phyloP scores from a whole-genome alignment of 129 eudicot genomes.

The Lactuca saligna region DNA sequence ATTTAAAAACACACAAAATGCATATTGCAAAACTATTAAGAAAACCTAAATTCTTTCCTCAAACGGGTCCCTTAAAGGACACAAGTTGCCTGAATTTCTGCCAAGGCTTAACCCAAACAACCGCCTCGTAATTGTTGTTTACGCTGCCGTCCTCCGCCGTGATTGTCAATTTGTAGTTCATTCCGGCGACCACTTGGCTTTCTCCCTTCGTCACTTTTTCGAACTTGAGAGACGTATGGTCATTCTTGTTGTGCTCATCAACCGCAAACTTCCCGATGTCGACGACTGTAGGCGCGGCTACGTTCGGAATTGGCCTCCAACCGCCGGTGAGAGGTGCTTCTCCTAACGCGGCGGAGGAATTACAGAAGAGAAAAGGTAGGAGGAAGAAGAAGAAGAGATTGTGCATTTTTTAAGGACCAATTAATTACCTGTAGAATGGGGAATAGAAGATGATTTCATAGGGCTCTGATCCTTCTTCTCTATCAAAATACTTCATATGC shows the following conservation, averaged over 20 bases:
- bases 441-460: not conserved
- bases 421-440: not conserved
- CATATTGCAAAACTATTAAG: not conserved
- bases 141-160: not conserved
- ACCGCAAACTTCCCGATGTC: conserved; percentile 16
- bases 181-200: conserved; percentile 15
- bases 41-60: not conserved
- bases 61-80: conserved; percentile 8
- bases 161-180: conserved; percentile 9
- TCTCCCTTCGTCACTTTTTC: not conserved
- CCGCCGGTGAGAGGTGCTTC: not conserved
- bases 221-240: not conserved
- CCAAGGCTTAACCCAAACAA: conserved; percentile 21
- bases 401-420: not conserved
- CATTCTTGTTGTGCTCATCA: conserved; percentile 4
- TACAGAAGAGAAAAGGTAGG: not conserved
- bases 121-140: conserved; percentile 6
- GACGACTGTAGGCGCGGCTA: not conserved
- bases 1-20: not conserved
- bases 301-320: not conserved
- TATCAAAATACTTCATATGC: too few species aligned
- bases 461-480: too few species aligned
- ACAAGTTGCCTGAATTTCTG: not conserved
- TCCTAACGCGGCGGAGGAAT: not conserved
- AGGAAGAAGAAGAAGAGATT: conserved; percentile 2